A percentile compares a stretch with the other conserved stretches of the same genome.
Conservation (phyloP, 371 early-diverging fungal genomes). For the Agmasoma carcini region DNA sequence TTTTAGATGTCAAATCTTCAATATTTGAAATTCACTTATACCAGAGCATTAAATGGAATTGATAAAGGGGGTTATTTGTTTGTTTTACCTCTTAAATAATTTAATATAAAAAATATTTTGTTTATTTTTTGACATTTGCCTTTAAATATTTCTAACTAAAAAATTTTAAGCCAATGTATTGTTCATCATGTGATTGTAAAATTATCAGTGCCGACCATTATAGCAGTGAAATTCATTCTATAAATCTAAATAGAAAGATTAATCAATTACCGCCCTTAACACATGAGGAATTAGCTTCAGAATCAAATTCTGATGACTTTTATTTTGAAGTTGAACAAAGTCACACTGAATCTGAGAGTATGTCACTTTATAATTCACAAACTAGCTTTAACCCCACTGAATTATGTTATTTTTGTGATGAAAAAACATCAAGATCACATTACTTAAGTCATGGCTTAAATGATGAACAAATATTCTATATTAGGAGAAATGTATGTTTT, state of each 20-base stretch:
- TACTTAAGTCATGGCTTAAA: background rate
- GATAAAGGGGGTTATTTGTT: no score
- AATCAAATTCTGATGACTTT: background rate
- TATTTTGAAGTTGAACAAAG: background rate
- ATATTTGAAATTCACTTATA: no score
- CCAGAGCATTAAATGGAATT: no score
- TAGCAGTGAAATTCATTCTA: background rate
- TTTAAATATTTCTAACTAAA: no score
- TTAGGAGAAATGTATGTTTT: background rate
- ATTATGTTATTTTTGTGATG: background rate
- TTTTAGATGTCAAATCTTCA: no score
- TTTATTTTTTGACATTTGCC: no score
- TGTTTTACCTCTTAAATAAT: no score
- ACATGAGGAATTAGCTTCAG: background rate
- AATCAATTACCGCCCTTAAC: background rate
- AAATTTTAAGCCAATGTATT: no score
- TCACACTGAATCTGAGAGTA: background rate
- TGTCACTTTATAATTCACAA: background rate
- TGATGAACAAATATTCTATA: background rate
- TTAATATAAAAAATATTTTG: no score
- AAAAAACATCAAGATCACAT: background rate
- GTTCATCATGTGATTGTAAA: background rate
- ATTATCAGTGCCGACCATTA: background rate
- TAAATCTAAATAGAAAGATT: background rate
- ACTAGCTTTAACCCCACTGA: background rate